Percentiles rank a stretch among this genome's conserved stretches.
Conservation (phyloP, 2,329 filamentous ascomycete genomes). For the Pestalotiopsis sp. region DNA sequence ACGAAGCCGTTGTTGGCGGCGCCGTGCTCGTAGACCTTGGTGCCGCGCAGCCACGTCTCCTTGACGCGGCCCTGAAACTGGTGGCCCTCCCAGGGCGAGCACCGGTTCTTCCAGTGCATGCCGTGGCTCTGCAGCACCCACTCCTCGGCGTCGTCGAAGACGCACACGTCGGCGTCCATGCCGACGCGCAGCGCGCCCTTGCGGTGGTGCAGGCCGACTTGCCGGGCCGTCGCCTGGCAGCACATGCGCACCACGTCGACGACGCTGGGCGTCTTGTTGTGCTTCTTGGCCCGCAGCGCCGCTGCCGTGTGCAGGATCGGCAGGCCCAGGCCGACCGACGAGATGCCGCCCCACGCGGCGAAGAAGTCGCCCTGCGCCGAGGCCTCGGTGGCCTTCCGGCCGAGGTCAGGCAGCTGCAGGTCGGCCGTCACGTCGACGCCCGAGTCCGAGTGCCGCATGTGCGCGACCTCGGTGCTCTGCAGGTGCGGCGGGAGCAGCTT, state of each 20-base stretch:
- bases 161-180: slow-evolving; percentile 86
- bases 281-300: slow-evolving; percentile 56
- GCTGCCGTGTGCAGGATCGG: slow-evolving; percentile 87
- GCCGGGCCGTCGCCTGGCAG: slow-evolving; percentile 80
- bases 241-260: slow-evolving; percentile 85
- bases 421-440: slow-evolving; percentile 50
- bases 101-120: slow-evolving; percentile 94
- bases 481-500: slow-evolving; percentile 81
- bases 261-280: slow-evolving; percentile 50
- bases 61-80: slow-evolving; percentile 74
- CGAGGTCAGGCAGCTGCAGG: slow-evolving; percentile 30
- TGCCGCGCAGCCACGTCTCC: slow-evolving; percentile 84
- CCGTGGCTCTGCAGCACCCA: slow-evolving; percentile 76
- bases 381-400: slow-evolving; percentile 36
- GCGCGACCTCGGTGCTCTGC: slow-evolving; percentile 39
- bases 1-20: slow-evolving; percentile 53
- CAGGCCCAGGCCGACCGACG: slow-evolving; percentile 87
- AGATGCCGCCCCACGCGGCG: slow-evolving; percentile 94
- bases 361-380: slow-evolving; percentile 80
- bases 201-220: slow-evolving; percentile 79
- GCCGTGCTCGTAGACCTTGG: slow-evolving; percentile 72
- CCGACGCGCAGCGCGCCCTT: slow-evolving; percentile 84
- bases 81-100: slow-evolving; percentile 86
- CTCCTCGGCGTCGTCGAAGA: slow-evolving; percentile 82
- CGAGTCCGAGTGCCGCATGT: slow-evolving; percentile 53